Conservation (phyloP, 192 early-diverging fungal species). For the Pilaira anomala region DNA sequence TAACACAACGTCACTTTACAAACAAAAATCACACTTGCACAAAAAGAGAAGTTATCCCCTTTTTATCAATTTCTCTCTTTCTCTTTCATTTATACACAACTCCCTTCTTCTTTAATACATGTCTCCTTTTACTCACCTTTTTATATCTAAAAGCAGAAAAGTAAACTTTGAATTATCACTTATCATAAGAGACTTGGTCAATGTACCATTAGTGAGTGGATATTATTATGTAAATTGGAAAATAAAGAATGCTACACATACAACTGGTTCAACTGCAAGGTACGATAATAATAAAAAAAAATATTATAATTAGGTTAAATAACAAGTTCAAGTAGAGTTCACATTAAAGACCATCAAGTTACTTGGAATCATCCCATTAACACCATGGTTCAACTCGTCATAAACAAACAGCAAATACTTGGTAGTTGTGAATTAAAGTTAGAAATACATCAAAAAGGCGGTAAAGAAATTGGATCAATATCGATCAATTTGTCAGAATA, state of each 20-base stretch:
- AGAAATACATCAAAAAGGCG: conserved; percentile 53
- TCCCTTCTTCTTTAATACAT: no score
- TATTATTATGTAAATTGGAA: conserved; percentile 81
- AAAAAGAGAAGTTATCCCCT: background rate
- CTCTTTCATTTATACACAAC: background rate
- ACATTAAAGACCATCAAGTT: conserved; percentile 43
- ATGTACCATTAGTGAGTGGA: conserved; percentile 78
- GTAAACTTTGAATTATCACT: conserved; percentile 61
- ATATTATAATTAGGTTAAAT: background rate
- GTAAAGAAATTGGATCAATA: conserved; percentile 63
- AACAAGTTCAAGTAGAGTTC: conserved; percentile 15
- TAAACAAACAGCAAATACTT: conserved; percentile 70
- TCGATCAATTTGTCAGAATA: conserved; percentile 80
- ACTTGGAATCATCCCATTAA: conserved; percentile 58
- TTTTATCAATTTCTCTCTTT: background rate
- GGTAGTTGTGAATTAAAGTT: conserved; percentile 71
- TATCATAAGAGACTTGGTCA: conserved; percentile 73
- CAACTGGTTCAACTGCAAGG: conserved; percentile 38
- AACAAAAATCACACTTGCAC: no score
- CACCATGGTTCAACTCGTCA: conserved; percentile 56
- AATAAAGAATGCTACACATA: conserved; percentile 43
- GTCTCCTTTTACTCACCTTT: conserved; percentile 51
- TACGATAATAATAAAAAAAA: conserved; percentile 3
- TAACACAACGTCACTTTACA: no score
- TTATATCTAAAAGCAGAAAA: conserved; percentile 69